Percentiles rank a stretch among this genome's conserved stretches.
These are phyloP conservation scores for Cinnamomum chago DNA, from an alignment of 164 flowering plant genomes.

Conservation along the genomic window DNA sequence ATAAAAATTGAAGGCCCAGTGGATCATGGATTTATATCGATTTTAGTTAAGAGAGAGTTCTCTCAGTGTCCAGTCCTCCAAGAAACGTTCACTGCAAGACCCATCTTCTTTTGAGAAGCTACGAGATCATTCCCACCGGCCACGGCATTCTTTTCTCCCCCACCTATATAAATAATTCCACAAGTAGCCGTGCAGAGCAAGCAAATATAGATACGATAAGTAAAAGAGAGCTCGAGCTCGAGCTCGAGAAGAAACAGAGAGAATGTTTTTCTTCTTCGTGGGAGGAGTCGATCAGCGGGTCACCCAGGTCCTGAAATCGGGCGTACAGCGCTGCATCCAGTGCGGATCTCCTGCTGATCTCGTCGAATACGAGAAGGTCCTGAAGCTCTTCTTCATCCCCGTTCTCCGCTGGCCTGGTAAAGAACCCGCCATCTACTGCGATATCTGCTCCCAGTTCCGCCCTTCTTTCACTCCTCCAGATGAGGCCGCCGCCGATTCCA, in stretches of 20 bases:
- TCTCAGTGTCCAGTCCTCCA: too few relatives aligned
- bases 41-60: too few relatives aligned
- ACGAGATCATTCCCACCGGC: background rate
- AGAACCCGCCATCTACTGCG: slow-evolving; percentile 56
- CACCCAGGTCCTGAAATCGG: slow-evolving; percentile 55
- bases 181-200: background rate
- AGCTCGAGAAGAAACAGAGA: background rate
- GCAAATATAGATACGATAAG: background rate
- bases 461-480: slow-evolving; percentile 30
- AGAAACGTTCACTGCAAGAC: too few relatives aligned
- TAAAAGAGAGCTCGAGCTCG: background rate
- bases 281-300: slow-evolving; percentile 85
- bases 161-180: background rate
- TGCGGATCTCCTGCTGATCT: slow-evolving; percentile 79
- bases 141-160: too few relatives aligned
- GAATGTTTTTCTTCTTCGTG: slow-evolving; percentile 82
- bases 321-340: slow-evolving; percentile 61
- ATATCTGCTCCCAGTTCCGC: slow-evolving; percentile 48
- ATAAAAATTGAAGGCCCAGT: too few relatives aligned
- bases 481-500: slow-evolving; percentile 45
- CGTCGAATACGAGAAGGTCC: slow-evolving; percentile 77
- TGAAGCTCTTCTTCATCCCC: slow-evolving; percentile 80
- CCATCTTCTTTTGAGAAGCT: background rate
- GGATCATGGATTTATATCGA: too few relatives aligned
- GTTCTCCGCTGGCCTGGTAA: slow-evolving; percentile 84